Base-by-base conservation (phyloP, 352 stramenopile genomes). In the Phytophthora colocasiae region DNA sequence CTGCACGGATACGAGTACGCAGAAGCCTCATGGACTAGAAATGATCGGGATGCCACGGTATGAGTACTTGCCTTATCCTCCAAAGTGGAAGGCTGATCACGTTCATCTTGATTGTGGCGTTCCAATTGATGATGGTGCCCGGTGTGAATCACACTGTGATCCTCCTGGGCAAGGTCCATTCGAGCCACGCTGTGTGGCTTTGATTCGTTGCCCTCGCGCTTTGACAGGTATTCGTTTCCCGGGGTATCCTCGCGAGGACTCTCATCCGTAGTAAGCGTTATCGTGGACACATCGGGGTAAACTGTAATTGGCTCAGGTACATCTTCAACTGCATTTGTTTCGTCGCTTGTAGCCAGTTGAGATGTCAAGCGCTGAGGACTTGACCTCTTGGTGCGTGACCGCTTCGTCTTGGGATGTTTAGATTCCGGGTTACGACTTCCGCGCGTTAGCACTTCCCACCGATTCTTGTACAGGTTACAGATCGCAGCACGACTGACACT, bases 391-490 rank as follows among this genome's bases (percentile, higher is more conserved):
- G 31, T 38, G 19, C 53, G 47, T 3, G 47, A 31, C 6, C 15
- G 46, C 29, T 44, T 55, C 22, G 52, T 66, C 47, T 63, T 68
- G 1, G 64, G 64, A 14, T 70, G 54, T 12, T 65, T 70, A 1
- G 62, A 58, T 17, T 65, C 68, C 2, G 63, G 43, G 17, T 78
- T 73, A 4, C 75, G 62, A 49, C 44, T 58, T 24, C 58, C 70
- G n/a, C 76, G 76, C 1, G 66, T 78, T n/a, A 84, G 66, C 31
- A 84, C 73, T 24, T 80, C 69, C 32, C 66, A 69, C 14, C 77
- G 73, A 49, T 82, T 86, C 63, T 86, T 86, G 73, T 86, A 86
- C 11, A 86, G 61, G 31, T 86, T 83, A 51, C 77, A 86, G 32
- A 86, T 82, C 36, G 77, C 77, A 5, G 77, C 77, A 26, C 77